These are phyloP conservation scores for Amniculicola lignicola DNA, from an alignment of 495 filamentous ascomycete species.

Conservation along the genomic window DNA sequence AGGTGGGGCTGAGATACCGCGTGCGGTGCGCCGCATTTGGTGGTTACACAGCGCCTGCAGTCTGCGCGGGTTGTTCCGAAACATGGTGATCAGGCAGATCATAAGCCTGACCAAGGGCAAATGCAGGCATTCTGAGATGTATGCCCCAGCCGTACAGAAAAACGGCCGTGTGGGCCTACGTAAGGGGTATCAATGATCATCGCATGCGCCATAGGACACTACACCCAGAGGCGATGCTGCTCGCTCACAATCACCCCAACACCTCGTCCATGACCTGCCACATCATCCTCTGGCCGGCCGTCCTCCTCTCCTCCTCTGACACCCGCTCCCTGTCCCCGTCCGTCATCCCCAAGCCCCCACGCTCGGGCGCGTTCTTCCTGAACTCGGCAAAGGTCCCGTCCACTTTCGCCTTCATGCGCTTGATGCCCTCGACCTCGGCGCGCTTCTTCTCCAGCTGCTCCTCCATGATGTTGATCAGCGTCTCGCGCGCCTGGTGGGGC, in stretches of 20 bases:
- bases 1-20: too few relatives aligned
- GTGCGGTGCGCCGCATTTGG: too few relatives aligned
- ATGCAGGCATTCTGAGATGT: too few relatives aligned
- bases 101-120: not conserved
- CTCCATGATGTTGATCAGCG: constrained; percentile 87
- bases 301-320: constrained; percentile 23
- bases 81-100: not conserved
- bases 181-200: too few relatives aligned
- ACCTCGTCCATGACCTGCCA: constrained; percentile 33
- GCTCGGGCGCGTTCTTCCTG: constrained; percentile 48
- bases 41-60: not conserved
- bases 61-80: not conserved
- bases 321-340: constrained; percentile 36
- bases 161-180: too few relatives aligned
- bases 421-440: constrained; percentile 75
- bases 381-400: constrained; percentile 65
- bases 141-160: not conserved
- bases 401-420: constrained; percentile 67
- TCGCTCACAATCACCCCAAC: constrained; percentile 9
- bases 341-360: constrained; percentile 11
- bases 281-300: constrained; percentile 28
- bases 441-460: constrained; percentile 70
- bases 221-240: too few relatives aligned
- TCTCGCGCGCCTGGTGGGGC: constrained; percentile 92
- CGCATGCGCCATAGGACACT: too few relatives aligned